Evolutionary conservation across 2,329 filamentous ascomycete genomes (phyloP).

Genomic region (Sordariomycetes sp.): DNA sequence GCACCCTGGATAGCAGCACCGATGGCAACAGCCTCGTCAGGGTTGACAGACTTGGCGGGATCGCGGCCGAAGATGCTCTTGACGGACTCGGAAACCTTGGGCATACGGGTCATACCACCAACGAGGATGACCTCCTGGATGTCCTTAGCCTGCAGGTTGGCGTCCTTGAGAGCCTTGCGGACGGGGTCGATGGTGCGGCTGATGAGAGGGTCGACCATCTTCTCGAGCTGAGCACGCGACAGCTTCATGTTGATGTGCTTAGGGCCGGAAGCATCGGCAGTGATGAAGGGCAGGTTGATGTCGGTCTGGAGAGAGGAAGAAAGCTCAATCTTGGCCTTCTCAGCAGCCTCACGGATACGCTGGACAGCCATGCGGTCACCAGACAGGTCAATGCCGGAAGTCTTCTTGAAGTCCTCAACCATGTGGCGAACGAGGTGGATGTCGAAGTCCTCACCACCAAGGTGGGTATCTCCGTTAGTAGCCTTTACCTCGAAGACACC

Average conservation of each 20-base stretch:
- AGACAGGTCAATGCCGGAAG: constrained; percentile 83
- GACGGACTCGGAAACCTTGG: constrained; percentile 92
- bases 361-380: constrained; percentile 96
- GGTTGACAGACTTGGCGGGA: constrained; percentile 96
- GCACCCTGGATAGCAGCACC: constrained; percentile 96
- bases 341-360: constrained; percentile 95
- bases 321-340: constrained; percentile 99
- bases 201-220: constrained; percentile 85
- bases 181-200: constrained; percentile 81
- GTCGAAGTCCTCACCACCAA: constrained; percentile 97
- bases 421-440: constrained; percentile 90
- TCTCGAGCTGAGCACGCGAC: constrained; percentile 84
- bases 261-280: constrained; percentile 85
- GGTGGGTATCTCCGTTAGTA: constrained; percentile 96
- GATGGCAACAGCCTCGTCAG: constrained; percentile 95
- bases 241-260: constrained; percentile 99
- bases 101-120: constrained; percentile 99
- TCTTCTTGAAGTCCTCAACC: constrained; percentile 93
- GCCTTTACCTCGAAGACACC: constrained; percentile 99
- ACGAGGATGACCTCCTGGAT: constrained; percentile 98
- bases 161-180: constrained; percentile 94
- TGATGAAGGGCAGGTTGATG: constrained; percentile 98
- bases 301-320: constrained; percentile 93
- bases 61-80: constrained; percentile 96
- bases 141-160: constrained; percentile 80